Evolutionary conservation across 345 rosid genomes (phyloP).

Genomic region (Lepidium aucheri): DNA sequence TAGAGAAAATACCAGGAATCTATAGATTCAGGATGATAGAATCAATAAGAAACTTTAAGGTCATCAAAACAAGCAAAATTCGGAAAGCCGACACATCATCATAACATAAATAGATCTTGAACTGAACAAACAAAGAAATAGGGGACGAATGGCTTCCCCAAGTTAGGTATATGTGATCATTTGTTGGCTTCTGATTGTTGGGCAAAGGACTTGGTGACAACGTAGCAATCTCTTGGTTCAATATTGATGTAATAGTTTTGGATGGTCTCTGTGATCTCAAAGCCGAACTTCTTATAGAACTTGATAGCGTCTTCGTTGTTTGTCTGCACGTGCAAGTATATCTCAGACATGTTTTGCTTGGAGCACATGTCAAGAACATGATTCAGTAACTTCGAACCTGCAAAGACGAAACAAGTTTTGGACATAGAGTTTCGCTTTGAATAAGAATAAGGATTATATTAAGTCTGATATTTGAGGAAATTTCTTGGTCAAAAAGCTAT

Average conservation of each 20-base stretch:
- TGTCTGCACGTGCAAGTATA: slow-evolving; percentile 97
- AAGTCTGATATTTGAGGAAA: not conserved
- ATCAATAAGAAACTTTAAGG: not conserved
- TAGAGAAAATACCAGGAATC: not conserved
- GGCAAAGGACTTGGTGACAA: slow-evolving; percentile 53
- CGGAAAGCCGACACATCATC: not conserved
- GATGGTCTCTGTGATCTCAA: slow-evolving; percentile 78
- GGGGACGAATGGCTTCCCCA: slow-evolving; percentile 23
- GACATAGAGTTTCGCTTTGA: not conserved
- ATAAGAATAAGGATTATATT: not conserved
- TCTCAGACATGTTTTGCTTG: slow-evolving; percentile 64
- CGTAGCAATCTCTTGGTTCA: slow-evolving; percentile 79
- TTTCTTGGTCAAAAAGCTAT: not conserved
- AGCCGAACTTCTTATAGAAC: slow-evolving; percentile 90
- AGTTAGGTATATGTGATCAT: slow-evolving; percentile 13
- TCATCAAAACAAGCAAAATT: slow-evolving; percentile 10
- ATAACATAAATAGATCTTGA: not conserved
- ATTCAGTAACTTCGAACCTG: slow-evolving; percentile 83
- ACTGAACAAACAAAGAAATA: not conserved
- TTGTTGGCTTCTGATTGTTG: slow-evolving; percentile 48
- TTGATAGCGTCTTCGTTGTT: slow-evolving; percentile 94
- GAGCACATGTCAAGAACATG: slow-evolving; percentile 75
- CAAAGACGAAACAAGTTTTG: slow-evolving; percentile 9
- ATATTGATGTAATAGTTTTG: slow-evolving; percentile 79
- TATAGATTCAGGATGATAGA: not conserved